Percentiles rank a stretch among this genome's conserved stretches.
Conservation (phyloP, 2,329 filamentous ascomycete species). For the Scolecobasidium constrictum region DNA sequence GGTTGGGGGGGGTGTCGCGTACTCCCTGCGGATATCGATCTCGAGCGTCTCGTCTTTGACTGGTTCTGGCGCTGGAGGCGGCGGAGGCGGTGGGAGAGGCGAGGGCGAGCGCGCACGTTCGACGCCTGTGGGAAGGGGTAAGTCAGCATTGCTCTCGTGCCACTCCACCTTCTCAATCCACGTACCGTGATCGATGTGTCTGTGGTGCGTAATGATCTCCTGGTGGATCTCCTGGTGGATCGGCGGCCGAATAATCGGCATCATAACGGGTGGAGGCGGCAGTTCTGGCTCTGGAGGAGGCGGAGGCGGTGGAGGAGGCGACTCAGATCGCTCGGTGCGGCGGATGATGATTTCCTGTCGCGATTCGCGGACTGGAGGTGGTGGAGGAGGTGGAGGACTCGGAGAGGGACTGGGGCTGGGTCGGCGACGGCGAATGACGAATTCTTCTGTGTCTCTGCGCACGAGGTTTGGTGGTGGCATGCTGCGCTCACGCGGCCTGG, state of each 20-base stretch:
- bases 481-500: constrained; percentile 21
- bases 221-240: constrained; percentile 83
- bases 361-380: constrained; percentile 22
- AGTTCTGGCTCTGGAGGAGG: constrained; percentile 42
- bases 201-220: constrained; percentile 81
- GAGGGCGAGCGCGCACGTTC: constrained; percentile 32
- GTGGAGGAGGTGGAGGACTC: constrained; percentile 20
- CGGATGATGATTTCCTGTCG: constrained; percentile 36
- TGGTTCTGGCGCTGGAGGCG: constrained; percentile 35
- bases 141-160: no score
- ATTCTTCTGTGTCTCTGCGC: constrained; percentile 29
- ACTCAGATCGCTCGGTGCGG: constrained; percentile 32
- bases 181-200: constrained; percentile 77
- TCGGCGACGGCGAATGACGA: constrained; percentile 34
- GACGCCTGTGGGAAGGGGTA: constrained; percentile 31
- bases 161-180: no score
- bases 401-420: constrained; percentile 24
- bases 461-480: constrained; percentile 26
- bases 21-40: constrained; percentile 45
- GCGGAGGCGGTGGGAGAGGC: constrained; percentile 27
- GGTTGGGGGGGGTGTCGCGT: constrained; percentile 14
- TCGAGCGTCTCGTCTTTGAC: constrained; percentile 43
- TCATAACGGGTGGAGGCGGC: constrained; percentile 39
- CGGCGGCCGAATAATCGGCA: constrained; percentile 61
- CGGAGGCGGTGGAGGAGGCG: constrained; percentile 35